Evolutionary conservation across 768 basidiomycete species (phyloP).

Genomic region (Podaxis sp.): DNA sequence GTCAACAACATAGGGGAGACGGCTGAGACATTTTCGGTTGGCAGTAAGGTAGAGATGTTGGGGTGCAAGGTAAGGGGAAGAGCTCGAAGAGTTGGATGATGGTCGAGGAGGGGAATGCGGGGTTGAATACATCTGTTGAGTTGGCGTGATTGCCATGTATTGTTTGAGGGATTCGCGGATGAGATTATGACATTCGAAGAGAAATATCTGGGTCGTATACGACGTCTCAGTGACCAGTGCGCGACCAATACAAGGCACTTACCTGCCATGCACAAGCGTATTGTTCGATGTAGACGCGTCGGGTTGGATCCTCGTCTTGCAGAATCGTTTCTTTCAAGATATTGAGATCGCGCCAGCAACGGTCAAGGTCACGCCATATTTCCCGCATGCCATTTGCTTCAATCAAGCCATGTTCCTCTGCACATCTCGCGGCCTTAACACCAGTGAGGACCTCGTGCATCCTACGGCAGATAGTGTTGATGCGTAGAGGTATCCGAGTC

Average conservation of each 20-base stretch:
- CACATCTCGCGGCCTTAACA: constrained; percentile 58
- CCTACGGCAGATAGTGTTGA: constrained; percentile 72
- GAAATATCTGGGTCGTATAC: constrained; percentile 57
- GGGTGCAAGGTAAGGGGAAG: constrained; percentile 42
- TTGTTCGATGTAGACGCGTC: constrained; percentile 37
- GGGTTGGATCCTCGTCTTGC: constrained; percentile 29
- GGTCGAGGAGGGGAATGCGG: constrained; percentile 41
- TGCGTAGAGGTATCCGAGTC: constrained; percentile 54
- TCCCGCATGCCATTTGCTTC: constrained; percentile 63
- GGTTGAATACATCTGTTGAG: constrained; percentile 30
- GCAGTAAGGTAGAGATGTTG: constrained; percentile 46
- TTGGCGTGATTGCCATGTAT: constrained; percentile 24
- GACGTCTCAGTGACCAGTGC: constrained; percentile 14
- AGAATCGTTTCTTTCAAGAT: constrained; percentile 38
- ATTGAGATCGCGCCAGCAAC: constrained; percentile 84
- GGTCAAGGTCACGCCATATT: constrained; percentile 83
- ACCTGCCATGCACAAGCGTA: constrained; percentile 90
- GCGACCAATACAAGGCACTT: constrained; percentile 20
- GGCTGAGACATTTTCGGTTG: constrained; percentile 42
- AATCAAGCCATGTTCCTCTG: constrained; percentile 47
- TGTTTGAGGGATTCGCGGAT: constrained; percentile 81
- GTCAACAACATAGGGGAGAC: constrained; percentile 46
- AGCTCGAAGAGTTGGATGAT: constrained; percentile 35
- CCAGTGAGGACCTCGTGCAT: constrained; percentile 81
- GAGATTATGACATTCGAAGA: constrained; percentile 89